Percentiles rank a stretch among this genome's conserved stretches.
Evolutionary conservation across 345 rosid genomes (phyloP).

Genomic region (Erucastrum elatum): DNA sequence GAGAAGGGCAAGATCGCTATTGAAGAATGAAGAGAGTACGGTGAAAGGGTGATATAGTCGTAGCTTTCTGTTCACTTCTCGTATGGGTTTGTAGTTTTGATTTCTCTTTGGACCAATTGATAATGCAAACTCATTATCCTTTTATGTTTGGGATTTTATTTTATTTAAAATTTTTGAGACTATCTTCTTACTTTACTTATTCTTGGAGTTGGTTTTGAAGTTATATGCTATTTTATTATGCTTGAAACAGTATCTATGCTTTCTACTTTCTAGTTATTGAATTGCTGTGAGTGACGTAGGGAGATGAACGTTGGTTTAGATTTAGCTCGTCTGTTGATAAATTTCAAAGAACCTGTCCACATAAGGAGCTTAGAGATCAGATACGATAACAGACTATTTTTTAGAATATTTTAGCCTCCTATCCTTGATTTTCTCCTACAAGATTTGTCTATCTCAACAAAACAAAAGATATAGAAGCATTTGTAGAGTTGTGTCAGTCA

Average conservation of each 20-base stretch:
- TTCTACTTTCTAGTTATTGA: neutral
- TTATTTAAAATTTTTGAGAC: constrained; percentile 11
- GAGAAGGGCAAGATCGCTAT: constrained; percentile 52
- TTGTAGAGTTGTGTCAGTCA: neutral
- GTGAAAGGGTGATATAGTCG: constrained; percentile 1
- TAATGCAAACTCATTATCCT: neutral
- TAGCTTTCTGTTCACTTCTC: constrained; percentile 22
- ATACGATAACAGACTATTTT: neutral
- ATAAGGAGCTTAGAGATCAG: neutral
- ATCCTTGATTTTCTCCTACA: constrained; percentile 19
- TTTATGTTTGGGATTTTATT: neutral
- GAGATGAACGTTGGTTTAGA: neutral
- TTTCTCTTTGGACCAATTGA: constrained; percentile 16
- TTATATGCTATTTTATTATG: constrained; percentile 1
- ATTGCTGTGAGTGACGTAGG: neutral
- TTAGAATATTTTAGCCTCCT: neutral
- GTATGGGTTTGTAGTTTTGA: constrained; percentile 8
- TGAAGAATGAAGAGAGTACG: constrained; percentile 42
- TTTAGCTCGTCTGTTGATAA: too few relatives aligned
- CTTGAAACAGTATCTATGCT: too few relatives aligned
- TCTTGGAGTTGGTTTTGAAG: neutral
- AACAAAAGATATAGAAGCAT: neutral
- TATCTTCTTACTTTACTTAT: neutral
- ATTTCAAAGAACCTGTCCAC: too few relatives aligned
- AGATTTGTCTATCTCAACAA: neutral